Percentiles rank a stretch among this genome's conserved stretches.
These are phyloP conservation scores for Lipomyces mesembrius DNA, from an alignment of 805 yeast genomes.

Conservation along the genomic window DNA sequence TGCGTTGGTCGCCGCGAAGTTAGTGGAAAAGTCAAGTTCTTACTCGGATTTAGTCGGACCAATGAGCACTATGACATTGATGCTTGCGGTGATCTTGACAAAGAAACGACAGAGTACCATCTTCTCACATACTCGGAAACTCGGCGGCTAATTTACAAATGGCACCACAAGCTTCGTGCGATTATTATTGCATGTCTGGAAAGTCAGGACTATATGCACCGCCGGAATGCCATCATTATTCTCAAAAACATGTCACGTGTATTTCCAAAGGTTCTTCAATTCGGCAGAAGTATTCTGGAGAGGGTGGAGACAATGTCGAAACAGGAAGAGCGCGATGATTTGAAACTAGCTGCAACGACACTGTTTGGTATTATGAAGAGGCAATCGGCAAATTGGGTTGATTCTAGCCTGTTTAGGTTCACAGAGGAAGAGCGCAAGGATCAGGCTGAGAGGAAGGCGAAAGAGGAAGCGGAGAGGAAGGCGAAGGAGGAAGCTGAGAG, in stretches of 20 bases:
- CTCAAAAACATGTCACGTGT: constrained; percentile 65
- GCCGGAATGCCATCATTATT: constrained; percentile 79
- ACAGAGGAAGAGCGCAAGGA: constrained; percentile 21
- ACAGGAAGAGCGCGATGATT: constrained; percentile 74
- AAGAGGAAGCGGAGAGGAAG: constrained; percentile 8
- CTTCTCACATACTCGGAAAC: constrained; percentile 46
- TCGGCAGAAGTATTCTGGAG: constrained; percentile 58
- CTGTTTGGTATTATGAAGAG: constrained; percentile 41
- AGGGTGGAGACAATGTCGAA: constrained; percentile 55
- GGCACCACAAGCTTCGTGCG: constrained; percentile 58
- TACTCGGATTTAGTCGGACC: constrained; percentile 40
- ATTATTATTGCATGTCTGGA: constrained; percentile 53
- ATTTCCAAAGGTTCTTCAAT: constrained; percentile 71
- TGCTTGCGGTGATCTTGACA: constrained; percentile 21
- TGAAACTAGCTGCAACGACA: constrained; percentile 68
- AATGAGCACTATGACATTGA: constrained; percentile 9
- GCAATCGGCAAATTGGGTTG: constrained; percentile 41
- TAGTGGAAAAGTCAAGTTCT: constrained; percentile 34
- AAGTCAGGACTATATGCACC: constrained; percentile 69
- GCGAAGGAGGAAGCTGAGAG: constrained; percentile 5
- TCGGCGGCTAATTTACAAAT: constrained; percentile 53
- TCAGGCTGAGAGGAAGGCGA: constrained; percentile 10
- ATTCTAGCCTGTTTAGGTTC: constrained; percentile 8
- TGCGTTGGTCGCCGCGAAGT: constrained; percentile 42
- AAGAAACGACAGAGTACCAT: constrained; percentile 25